These are phyloP conservation scores for Fusarium guadeloupense DNA, from an alignment of 2,329 filamentous ascomycete species.

Conservation along the genomic window DNA sequence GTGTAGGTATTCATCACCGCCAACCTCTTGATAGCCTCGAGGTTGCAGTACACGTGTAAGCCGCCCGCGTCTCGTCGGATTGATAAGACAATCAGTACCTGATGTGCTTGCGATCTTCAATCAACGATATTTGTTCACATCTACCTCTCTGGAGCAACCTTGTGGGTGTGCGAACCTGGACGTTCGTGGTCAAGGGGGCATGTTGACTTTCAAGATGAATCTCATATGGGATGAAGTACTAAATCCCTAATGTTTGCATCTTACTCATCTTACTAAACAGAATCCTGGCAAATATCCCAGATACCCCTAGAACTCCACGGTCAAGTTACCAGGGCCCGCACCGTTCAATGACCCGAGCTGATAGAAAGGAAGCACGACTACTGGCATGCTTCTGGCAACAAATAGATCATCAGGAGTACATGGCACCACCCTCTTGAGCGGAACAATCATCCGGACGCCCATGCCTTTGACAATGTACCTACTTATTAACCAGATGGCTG, in stretches of 20 bases:
- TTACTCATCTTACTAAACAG: conserved; percentile 1
- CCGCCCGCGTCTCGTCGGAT: neutral
- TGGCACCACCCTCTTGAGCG: conserved; percentile 16
- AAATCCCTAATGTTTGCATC: neutral
- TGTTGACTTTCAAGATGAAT: conserved; percentile 1
- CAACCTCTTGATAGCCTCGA: conserved; percentile 7
- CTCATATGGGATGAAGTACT: conserved; percentile 16
- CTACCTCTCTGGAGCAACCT: conserved; percentile 6
- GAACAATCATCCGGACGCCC: conserved; percentile 14
- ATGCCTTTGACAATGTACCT: conserved; percentile 7
- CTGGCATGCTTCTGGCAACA: conserved; percentile 13
- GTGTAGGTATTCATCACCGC: conserved; percentile 26
- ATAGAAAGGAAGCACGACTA: conserved; percentile 33
- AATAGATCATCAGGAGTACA: conserved; percentile 18
- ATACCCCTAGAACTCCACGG: neutral
- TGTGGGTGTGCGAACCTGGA: neutral
- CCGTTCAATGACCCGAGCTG: conserved; percentile 28
- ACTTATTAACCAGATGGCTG: conserved; percentile 9
- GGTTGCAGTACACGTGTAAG: conserved; percentile 16
- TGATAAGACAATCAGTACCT: conserved; percentile 14
- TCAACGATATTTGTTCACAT: neutral
- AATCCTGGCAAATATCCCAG: conserved; percentile 17
- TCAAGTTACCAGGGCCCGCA: conserved; percentile 5
- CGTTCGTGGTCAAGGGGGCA: conserved; percentile 3
- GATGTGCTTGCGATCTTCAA: neutral